A percentile compares a stretch with the other conserved stretches of the same genome.
These are phyloP conservation scores for Cymbopogon citratus DNA, from an alignment of 176 grass and related monocot genomes.

Conservation along the genomic window DNA sequence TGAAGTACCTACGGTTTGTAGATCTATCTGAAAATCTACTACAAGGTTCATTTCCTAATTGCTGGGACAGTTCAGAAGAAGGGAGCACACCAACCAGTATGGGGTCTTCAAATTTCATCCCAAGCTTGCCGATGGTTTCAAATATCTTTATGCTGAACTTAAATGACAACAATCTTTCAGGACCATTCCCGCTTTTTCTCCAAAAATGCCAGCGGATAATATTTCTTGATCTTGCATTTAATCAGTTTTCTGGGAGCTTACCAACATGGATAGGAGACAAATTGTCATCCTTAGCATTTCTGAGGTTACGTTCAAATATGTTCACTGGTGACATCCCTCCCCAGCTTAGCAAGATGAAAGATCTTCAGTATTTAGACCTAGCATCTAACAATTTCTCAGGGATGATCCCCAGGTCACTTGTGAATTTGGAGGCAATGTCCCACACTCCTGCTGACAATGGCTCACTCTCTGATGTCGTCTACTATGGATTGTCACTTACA, in stretches of 20 bases:
- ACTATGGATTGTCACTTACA: neutral
- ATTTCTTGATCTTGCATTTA: slow-evolving; percentile 37
- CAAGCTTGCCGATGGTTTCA: neutral
- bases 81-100: neutral
- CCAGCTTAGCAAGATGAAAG: neutral
- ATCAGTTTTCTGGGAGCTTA: slow-evolving; percentile 26
- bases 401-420: slow-evolving; percentile 19
- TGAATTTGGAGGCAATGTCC: slow-evolving; percentile 26
- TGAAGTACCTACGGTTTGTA: neutral
- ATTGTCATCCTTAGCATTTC: slow-evolving; percentile 4
- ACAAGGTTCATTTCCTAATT: neutral
- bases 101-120: too few species aligned
- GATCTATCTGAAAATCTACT: slow-evolving; percentile 1
- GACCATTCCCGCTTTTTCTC: slow-evolving; percentile 24
- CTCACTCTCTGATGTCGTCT: neutral
- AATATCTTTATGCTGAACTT: slow-evolving; percentile 19
- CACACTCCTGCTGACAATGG: neutral
- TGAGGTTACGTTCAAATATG: slow-evolving; percentile 27
- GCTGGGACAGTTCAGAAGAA: neutral
- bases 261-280: slow-evolving; percentile 37
- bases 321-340: slow-evolving; percentile 30
- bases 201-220: slow-evolving; percentile 5
- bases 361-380: slow-evolving; percentile 32
- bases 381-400: slow-evolving; percentile 36
- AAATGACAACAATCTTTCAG: slow-evolving; percentile 26